Conservation (phyloP, 129 eudicot genomes). For the Flaveria brownii region DNA sequence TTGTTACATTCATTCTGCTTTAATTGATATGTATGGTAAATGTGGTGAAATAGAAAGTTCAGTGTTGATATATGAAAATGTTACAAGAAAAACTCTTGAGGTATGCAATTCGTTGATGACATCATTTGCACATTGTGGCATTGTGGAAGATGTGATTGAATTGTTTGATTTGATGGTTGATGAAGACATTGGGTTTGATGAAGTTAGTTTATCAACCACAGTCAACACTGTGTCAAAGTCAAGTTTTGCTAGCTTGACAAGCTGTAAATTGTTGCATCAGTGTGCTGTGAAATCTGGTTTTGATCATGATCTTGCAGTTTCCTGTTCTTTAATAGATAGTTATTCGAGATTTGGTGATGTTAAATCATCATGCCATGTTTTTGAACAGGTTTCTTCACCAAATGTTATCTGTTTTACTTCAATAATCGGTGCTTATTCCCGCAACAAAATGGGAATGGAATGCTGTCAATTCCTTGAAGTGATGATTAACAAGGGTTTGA, state of each 20-base stretch:
- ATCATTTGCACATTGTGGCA: slow-evolving; percentile 51
- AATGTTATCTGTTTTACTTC: slow-evolving; percentile 61
- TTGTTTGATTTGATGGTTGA: slow-evolving; percentile 64
- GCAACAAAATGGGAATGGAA: slow-evolving; percentile 53
- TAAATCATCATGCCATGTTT: slow-evolving; percentile 32
- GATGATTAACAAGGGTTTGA: slow-evolving; percentile 51
- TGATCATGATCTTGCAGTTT: slow-evolving; percentile 47
- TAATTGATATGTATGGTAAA: slow-evolving; percentile 86
- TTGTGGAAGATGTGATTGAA: slow-evolving; percentile 63
- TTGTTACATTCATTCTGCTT: slow-evolving; percentile 63
- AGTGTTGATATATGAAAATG: slow-evolving; percentile 37
- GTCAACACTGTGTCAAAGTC: slow-evolving; percentile 51
- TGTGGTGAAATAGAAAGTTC: slow-evolving; percentile 57
- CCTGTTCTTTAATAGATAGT: slow-evolving; percentile 52
- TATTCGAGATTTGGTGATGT: slow-evolving; percentile 56
- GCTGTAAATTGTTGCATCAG: slow-evolving; percentile 54
- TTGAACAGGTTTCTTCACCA: slow-evolving; percentile 42
- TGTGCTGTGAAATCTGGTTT: slow-evolving; percentile 62
- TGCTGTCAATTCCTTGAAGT: slow-evolving; percentile 44
- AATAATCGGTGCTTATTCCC: slow-evolving; percentile 56
- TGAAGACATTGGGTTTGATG: slow-evolving; percentile 62
- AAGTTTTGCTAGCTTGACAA: slow-evolving; percentile 42
- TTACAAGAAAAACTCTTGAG: slow-evolving; percentile 44
- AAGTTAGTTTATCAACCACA: slow-evolving; percentile 60
- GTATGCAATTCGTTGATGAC: slow-evolving; percentile 82